Percentiles rank a stretch among this genome's conserved stretches.
Evolutionary conservation across 2,329 filamentous ascomycete species (phyloP).

Genomic region (Aciculosporium take): DNA sequence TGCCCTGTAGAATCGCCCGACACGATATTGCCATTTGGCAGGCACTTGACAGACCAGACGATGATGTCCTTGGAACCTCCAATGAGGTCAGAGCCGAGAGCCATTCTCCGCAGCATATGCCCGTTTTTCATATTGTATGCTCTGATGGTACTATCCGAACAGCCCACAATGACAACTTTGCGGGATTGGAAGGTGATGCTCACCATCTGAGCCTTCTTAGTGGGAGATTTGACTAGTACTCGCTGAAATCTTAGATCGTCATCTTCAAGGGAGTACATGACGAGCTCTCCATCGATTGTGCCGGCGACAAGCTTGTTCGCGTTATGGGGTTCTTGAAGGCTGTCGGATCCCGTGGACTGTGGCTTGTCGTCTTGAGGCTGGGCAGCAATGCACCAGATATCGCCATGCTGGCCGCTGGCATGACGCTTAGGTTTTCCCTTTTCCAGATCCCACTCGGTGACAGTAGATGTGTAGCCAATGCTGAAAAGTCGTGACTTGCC

Average conservation of each 20-base stretch:
- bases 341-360: slow-evolving; percentile 5
- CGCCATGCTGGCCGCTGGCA: slow-evolving; percentile 82
- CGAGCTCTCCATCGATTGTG: slow-evolving; percentile 81
- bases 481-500: slow-evolving; percentile 83
- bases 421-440: slow-evolving; percentile 65
- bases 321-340: slow-evolving; percentile 18
- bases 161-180: slow-evolving; percentile 73
- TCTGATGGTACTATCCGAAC: slow-evolving; percentile 91
- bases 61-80: slow-evolving; percentile 75
- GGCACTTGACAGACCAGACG: slow-evolving; percentile 83
- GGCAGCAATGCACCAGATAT: slow-evolving; percentile 90
- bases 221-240: slow-evolving; percentile 59
- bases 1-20: slow-evolving; percentile 93
- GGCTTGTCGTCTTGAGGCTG: slow-evolving; percentile 44
- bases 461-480: slow-evolving; percentile 80
- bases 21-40: slow-evolving; percentile 78
- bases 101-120: slow-evolving; percentile 65
- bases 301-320: slow-evolving; percentile 61
- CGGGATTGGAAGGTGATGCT: slow-evolving; percentile 83
- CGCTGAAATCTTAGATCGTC: slow-evolving; percentile 68
- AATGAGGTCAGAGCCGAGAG: slow-evolving; percentile 61
- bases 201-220: slow-evolving; percentile 77
- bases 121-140: slow-evolving; percentile 77
- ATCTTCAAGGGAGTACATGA: slow-evolving; percentile 75
- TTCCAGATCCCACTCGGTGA: slow-evolving; percentile 90